A percentile compares a stretch with the other conserved stretches of the same genome.
Conservation (phyloP, 495 filamentous ascomycete species). For the Beverwykella pulmonaria region DNA sequence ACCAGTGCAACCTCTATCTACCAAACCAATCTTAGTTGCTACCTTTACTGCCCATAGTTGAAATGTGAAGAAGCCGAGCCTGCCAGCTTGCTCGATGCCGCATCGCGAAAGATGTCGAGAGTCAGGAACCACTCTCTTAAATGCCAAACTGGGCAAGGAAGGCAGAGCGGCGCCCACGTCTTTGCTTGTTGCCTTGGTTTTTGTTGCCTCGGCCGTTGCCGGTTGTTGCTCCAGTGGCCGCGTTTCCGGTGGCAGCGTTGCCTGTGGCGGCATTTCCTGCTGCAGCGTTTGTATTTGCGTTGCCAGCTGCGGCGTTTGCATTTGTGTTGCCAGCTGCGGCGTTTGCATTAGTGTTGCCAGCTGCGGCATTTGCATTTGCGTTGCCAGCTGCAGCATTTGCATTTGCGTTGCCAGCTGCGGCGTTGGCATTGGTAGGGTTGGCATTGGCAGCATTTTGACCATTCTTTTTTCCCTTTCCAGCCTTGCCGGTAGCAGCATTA, state of each 20-base stretch:
- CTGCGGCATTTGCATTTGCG: background rate
- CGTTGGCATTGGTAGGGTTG: background rate
- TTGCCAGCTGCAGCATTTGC: background rate
- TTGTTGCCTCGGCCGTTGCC: background rate
- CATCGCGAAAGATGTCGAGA: background rate
- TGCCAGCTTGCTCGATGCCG: background rate
- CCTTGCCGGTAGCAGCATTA: background rate
- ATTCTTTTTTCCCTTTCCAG: background rate
- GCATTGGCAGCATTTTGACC: background rate
- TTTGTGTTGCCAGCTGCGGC: background rate
- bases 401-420: background rate
- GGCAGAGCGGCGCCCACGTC: background rate
- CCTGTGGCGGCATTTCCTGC: background rate
- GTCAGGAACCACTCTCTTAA: background rate
- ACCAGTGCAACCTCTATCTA: background rate
- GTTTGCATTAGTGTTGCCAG: background rate
- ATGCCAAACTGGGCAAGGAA: background rate
- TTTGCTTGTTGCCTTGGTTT: background rate
- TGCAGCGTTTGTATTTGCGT: no score
- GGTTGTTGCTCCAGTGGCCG: no score
- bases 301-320: background rate
- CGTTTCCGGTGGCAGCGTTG: no score
- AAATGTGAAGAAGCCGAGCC: background rate
- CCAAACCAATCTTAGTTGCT: background rate
- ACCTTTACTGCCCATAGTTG: no score